Percentiles rank a stretch among this genome's conserved stretches.
These are phyloP conservation scores for Closterium sp. DNA, from an alignment of 139 green algal genomes.

Conservation along the genomic window DNA sequence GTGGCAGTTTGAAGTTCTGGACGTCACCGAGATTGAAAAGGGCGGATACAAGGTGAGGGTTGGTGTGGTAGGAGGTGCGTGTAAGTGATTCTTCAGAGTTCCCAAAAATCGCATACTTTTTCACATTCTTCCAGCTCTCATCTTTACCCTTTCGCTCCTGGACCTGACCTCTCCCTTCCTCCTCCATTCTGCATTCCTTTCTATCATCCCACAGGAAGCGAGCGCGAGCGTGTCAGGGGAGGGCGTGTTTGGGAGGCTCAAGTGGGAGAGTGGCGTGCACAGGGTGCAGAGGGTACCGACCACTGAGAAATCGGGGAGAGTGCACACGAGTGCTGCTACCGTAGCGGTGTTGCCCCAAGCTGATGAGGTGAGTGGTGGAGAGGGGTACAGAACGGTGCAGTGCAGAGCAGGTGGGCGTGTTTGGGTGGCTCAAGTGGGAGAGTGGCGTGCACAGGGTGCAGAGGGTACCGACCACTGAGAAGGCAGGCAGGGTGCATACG, in stretches of 20 bases:
- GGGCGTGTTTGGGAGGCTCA: not conserved
- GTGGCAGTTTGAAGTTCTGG: not conserved
- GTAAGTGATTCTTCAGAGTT: too few relatives aligned
- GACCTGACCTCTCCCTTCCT: too few relatives aligned
- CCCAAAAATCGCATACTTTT: too few relatives aligned
- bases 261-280: not conserved
- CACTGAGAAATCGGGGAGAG: slow-evolving; percentile 70
- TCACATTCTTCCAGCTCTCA: too few relatives aligned
- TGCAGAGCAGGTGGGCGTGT: not conserved
- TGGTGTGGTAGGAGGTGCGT: not conserved
- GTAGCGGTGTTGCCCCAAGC: slow-evolving; percentile 47
- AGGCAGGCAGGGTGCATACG: slow-evolving; percentile 86
- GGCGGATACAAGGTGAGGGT: not conserved
- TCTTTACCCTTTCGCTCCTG: too few relatives aligned
- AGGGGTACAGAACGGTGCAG: not conserved
- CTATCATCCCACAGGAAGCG: not conserved
- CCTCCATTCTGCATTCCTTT: too few relatives aligned
- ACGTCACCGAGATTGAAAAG: not conserved
- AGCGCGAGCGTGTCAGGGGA: not conserved
- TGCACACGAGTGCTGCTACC: slow-evolving; percentile 78
- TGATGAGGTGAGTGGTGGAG: slow-evolving; percentile 18
- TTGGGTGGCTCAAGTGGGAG: not conserved
- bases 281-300: not conserved
- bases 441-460: not conserved
- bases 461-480: slow-evolving; percentile 89